A percentile compares a stretch with the other conserved stretches of the same genome.
Evolutionary conservation across 2,329 filamentous ascomycete species (phyloP).

Genomic region (Colletotrichum tabaci): DNA sequence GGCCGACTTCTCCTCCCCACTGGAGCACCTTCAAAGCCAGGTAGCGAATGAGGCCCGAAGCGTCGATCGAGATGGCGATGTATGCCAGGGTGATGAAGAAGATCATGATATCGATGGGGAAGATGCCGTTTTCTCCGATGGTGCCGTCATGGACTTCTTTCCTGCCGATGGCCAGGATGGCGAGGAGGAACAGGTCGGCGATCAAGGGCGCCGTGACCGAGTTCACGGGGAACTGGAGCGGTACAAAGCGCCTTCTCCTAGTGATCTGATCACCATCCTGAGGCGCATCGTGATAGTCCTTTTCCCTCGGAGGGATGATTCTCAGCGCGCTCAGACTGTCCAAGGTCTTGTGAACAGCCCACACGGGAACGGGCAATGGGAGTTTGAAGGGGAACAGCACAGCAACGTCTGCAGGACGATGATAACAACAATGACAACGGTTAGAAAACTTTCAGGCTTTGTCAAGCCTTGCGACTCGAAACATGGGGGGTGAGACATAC

Average conservation of each 20-base stretch:
- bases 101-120: constrained; percentile 80
- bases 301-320: constrained; percentile 56
- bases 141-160: constrained; percentile 79
- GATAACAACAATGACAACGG: too few relatives aligned
- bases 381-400: constrained; percentile 80
- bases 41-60: constrained; percentile 79
- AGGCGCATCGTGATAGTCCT: constrained; percentile 29
- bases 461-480: neutral
- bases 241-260: constrained; percentile 59
- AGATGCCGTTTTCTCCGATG: constrained; percentile 75
- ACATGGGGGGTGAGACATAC: constrained; percentile 63
- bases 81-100: constrained; percentile 84
- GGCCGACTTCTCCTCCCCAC: constrained; percentile 77
- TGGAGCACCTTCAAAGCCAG: constrained; percentile 80
- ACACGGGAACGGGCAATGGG: constrained; percentile 72
- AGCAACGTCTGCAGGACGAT: constrained; percentile 67
- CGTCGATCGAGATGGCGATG: constrained; percentile 84
- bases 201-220: constrained; percentile 80
- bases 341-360: constrained; percentile 55
- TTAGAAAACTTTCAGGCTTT: neutral
- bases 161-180: constrained; percentile 77
- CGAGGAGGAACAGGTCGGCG: constrained; percentile 79
- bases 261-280: constrained; percentile 47
- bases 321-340: constrained; percentile 60
- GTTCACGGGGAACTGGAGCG: constrained; percentile 75